Evolutionary conservation across 2,329 filamentous ascomycete species (phyloP).

Genomic region (Aspergillus ibericus): DNA sequence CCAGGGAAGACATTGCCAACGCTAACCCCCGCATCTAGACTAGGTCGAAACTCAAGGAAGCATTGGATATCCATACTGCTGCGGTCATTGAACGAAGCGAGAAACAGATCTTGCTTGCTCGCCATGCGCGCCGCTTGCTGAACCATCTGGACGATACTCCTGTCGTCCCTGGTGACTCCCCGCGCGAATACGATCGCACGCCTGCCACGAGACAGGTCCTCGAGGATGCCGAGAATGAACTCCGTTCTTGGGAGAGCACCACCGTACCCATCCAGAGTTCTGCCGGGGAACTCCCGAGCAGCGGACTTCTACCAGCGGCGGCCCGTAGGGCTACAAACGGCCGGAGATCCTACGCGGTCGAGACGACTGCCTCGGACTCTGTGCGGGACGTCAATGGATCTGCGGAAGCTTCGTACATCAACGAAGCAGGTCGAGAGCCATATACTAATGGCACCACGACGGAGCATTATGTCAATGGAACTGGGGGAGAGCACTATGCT

Average conservation of each 20-base stretch:
- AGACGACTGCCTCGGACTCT: slow-evolving; percentile 2
- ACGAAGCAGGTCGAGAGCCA: not conserved
- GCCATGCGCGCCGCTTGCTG: slow-evolving; percentile 81
- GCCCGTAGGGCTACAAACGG: slow-evolving; percentile 11
- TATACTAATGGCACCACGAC: not conserved
- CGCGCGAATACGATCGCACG: slow-evolving; percentile 65
- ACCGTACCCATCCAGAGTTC: slow-evolving; percentile 56
- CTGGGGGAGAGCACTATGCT: not conserved
- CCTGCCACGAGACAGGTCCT: slow-evolving; percentile 78
- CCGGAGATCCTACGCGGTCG: not conserved
- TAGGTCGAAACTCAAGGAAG: slow-evolving; percentile 92
- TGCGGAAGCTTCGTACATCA: not conserved
- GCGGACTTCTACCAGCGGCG: slow-evolving; percentile 36
- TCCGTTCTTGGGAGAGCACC: slow-evolving; percentile 69
- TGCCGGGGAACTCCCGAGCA: slow-evolving; percentile 49
- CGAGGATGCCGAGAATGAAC: slow-evolving; percentile 87
- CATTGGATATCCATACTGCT: slow-evolving; percentile 83
- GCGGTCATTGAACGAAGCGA: slow-evolving; percentile 94
- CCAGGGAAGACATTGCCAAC: not conserved
- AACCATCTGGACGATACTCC: slow-evolving; percentile 86
- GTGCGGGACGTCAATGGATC: slow-evolving; percentile 4
- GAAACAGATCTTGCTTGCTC: slow-evolving; percentile 92
- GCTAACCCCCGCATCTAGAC: slow-evolving; percentile 52
- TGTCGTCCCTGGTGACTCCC: slow-evolving; percentile 79
- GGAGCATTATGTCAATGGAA: not conserved